These are phyloP conservation scores for Solanum pennellii DNA, from an alignment of 257 asterid genomes.

Conservation along the genomic window DNA sequence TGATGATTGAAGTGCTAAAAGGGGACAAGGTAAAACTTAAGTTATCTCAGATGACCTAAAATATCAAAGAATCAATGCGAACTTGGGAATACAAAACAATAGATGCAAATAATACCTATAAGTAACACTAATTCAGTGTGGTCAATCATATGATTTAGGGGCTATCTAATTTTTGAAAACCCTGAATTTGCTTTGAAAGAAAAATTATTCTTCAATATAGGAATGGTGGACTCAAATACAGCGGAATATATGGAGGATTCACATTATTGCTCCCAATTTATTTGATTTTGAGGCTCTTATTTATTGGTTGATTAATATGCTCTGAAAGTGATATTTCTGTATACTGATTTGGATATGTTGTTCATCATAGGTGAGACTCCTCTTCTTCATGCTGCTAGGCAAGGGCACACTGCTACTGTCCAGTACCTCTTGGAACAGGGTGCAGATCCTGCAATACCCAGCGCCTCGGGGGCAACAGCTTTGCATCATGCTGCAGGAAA, in stretches of 20 bases:
- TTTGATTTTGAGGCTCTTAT: not conserved
- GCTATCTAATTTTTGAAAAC: not conserved
- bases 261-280: not conserved
- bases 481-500: constrained; percentile 82
- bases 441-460: constrained; percentile 76
- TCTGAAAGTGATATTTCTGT: not conserved
- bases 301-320: not conserved
- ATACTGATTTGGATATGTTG: not conserved
- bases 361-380: constrained; percentile 73
- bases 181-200: not conserved
- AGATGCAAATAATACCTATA: not conserved
- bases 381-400: constrained; percentile 79
- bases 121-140: not conserved
- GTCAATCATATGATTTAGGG: not conserved
- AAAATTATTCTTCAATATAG: not conserved
- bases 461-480: constrained; percentile 79
- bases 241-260: not conserved
- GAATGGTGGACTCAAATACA: not conserved
- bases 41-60: not conserved
- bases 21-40: not conserved
- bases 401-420: constrained; percentile 70
- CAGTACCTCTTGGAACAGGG: constrained; percentile 66
- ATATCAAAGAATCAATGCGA: not conserved
- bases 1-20: not conserved
- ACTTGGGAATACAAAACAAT: not conserved